Evolutionary conservation across 352 stramenopile genomes (phyloP).

Genomic region (Globisporangium solare): DNA sequence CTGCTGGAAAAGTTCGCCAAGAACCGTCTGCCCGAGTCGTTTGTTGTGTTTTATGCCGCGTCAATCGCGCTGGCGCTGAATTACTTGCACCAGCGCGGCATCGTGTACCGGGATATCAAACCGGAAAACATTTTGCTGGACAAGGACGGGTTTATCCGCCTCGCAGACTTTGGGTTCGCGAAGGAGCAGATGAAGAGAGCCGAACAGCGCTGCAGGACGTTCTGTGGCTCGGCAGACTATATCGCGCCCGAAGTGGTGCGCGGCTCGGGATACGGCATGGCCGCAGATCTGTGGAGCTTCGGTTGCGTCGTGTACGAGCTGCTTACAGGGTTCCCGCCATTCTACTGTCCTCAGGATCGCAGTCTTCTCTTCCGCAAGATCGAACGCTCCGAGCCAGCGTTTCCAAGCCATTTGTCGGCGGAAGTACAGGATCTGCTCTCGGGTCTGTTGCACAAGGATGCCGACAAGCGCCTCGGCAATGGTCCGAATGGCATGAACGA

Average conservation of each 20-base stretch:
- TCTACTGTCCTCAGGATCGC: constrained; percentile 89
- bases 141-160: constrained; percentile 83
- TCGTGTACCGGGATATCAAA: constrained; percentile 90
- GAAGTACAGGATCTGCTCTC: constrained; percentile 57
- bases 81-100: constrained; percentile 70
- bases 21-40: constrained; percentile 90
- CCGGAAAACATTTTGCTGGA: constrained; percentile 91
- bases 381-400: constrained; percentile 85
- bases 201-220: constrained; percentile 67
- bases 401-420: constrained; percentile 87
- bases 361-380: constrained; percentile 98
- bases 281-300: constrained; percentile 85
- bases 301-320: constrained; percentile 87
- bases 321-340: constrained; percentile 84
- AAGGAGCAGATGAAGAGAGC: constrained; percentile 44
- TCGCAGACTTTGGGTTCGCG: constrained; percentile 84
- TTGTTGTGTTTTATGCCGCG: constrained; percentile 95
- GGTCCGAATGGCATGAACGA: constrained; percentile 58
- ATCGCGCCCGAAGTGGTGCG: constrained; percentile 80
- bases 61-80: constrained; percentile 95
- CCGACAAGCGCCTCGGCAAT: constrained; percentile 47
- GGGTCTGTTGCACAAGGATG: constrained; percentile 59
- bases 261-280: constrained; percentile 65
- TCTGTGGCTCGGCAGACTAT: constrained; percentile 83
- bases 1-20: constrained; percentile 87